Conservation (phyloP, 1,284 basidiomycete species). For the Heterobasidion annosum region DNA sequence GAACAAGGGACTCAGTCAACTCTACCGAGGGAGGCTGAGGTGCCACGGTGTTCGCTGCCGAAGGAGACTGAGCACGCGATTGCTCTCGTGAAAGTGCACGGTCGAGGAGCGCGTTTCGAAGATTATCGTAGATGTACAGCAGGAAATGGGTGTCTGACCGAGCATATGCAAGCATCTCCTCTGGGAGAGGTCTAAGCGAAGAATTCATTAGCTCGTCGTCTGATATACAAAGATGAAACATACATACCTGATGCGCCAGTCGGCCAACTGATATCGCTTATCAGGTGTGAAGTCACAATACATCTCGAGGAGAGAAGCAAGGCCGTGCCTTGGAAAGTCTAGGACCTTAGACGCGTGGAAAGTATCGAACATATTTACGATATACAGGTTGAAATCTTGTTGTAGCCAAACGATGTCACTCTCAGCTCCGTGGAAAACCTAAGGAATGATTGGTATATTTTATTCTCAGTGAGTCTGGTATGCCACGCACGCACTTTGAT, state of each 20-base stretch:
- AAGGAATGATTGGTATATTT: background rate
- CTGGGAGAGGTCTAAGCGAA: slow-evolving; percentile 61
- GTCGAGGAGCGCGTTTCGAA: slow-evolving; percentile 81
- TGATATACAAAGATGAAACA: background rate
- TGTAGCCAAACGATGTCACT: slow-evolving; percentile 96
- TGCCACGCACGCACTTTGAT: slow-evolving; percentile 57
- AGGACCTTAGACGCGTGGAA: slow-evolving; percentile 89
- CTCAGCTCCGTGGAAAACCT: slow-evolving; percentile 93
- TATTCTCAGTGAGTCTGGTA: background rate
- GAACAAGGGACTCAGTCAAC: slow-evolving; percentile 26
- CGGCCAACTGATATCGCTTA: slow-evolving; percentile 93
- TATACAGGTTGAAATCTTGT: slow-evolving; percentile 88
- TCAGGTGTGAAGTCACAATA: slow-evolving; percentile 92
- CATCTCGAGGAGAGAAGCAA: slow-evolving; percentile 81
- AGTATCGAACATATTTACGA: slow-evolving; percentile 95
- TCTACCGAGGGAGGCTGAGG: slow-evolving; percentile 5
- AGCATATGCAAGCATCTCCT: slow-evolving; percentile 89
- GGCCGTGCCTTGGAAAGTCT: slow-evolving; percentile 76
- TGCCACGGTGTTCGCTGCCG: slow-evolving; percentile 5
- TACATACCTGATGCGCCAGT: slow-evolving; percentile 88
- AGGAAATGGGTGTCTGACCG: slow-evolving; percentile 95
- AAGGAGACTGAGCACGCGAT: slow-evolving; percentile 21
- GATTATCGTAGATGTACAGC: slow-evolving; percentile 85
- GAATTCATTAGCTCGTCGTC: slow-evolving; percentile 1
- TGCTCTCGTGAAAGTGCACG: slow-evolving; percentile 35